These are phyloP conservation scores for Candida piceae DNA, from an alignment of 805 yeast species.

Conservation along the genomic window DNA sequence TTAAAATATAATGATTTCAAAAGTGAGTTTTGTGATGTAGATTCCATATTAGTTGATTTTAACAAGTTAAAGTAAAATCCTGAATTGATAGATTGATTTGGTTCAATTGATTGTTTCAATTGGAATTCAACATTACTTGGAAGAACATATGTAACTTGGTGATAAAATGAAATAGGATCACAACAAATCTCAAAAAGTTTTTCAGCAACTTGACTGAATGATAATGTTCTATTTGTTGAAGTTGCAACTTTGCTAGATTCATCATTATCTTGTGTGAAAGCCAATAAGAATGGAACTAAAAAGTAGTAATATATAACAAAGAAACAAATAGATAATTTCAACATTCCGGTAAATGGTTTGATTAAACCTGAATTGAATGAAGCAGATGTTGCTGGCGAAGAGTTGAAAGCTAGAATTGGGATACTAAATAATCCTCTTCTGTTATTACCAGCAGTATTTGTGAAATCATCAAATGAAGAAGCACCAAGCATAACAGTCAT, in stretches of 20 bases:
- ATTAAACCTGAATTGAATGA: slow-evolving; percentile 14
- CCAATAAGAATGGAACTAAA: slow-evolving; percentile 12
- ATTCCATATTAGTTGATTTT: slow-evolving; percentile 7
- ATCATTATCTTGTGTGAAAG: slow-evolving; percentile 3
- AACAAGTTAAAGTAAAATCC: slow-evolving; percentile 3
- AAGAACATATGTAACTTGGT: slow-evolving; percentile 6
- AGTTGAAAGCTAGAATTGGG: slow-evolving; percentile 25
- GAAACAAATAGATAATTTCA: slow-evolving; percentile 21
- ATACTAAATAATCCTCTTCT: slow-evolving; percentile 27
- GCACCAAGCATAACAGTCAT: slow-evolving; percentile 62
- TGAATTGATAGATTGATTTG: background rate
- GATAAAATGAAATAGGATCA: slow-evolving; percentile 14
- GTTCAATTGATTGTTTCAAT: slow-evolving; percentile 6
- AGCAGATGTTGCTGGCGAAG: slow-evolving; percentile 14
- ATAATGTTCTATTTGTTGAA: slow-evolving; percentile 1
- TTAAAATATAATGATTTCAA: slow-evolving; percentile 22
- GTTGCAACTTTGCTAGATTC: background rate
- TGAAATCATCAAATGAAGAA: slow-evolving; percentile 48
- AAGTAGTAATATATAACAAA: slow-evolving; percentile 17
- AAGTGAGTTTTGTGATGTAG: slow-evolving; percentile 11
- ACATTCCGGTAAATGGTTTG: slow-evolving; percentile 25
- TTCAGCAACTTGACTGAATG: slow-evolving; percentile 4
- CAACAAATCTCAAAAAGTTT: slow-evolving; percentile 3
- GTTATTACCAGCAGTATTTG: slow-evolving; percentile 2
- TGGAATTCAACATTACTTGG: slow-evolving; percentile 12